Evolutionary conservation across 2,329 filamentous ascomycete genomes (phyloP).

Genomic region (Pyrenophora tritici-repentis): DNA sequence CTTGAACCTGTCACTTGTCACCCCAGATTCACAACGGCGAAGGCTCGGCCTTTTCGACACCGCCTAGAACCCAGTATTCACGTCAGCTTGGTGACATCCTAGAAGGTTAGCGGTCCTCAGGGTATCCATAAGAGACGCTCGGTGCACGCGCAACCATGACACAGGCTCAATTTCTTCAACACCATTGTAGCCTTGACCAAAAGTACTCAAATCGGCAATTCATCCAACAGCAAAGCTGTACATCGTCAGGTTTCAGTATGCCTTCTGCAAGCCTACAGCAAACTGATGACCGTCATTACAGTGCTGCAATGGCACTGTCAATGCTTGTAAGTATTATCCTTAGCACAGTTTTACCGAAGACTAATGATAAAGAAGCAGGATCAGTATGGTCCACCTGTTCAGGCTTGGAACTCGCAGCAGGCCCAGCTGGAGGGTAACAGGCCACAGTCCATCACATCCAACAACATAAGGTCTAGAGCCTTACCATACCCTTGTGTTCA

Average conservation of each 20-base stretch:
- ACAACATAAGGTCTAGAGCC: not conserved
- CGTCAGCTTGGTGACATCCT: conserved; percentile 10
- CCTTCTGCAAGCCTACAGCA: not conserved
- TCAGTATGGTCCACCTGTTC: conserved; percentile 7
- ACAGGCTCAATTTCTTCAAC: conserved; percentile 15
- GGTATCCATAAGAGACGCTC: conserved; percentile 11
- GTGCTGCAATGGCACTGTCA: conserved; percentile 21
- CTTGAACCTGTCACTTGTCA: conserved; percentile 23
- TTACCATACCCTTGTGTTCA: not conserved
- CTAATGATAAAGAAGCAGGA: conserved; percentile 15
- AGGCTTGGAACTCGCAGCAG: conserved; percentile 15
- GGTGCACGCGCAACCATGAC: conserved; percentile 17
- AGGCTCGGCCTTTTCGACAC: not conserved
- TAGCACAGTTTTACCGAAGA: not conserved
- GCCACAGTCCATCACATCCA: not conserved
- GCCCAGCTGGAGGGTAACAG: conserved; percentile 5
- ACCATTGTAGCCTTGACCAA: conserved; percentile 5
- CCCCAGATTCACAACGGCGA: conserved; percentile 9
- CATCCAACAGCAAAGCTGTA: conserved; percentile 6
- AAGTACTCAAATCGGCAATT: conserved; percentile 2
- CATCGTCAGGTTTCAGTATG: not conserved
- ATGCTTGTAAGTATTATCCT: conserved; percentile 17
- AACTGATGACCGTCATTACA: not conserved
- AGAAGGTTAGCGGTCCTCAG: conserved; percentile 8
- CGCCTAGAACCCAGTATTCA: conserved; percentile 11